Conservation (phyloP, 208 protist genomes). For the Leishmania lainsoni region DNA sequence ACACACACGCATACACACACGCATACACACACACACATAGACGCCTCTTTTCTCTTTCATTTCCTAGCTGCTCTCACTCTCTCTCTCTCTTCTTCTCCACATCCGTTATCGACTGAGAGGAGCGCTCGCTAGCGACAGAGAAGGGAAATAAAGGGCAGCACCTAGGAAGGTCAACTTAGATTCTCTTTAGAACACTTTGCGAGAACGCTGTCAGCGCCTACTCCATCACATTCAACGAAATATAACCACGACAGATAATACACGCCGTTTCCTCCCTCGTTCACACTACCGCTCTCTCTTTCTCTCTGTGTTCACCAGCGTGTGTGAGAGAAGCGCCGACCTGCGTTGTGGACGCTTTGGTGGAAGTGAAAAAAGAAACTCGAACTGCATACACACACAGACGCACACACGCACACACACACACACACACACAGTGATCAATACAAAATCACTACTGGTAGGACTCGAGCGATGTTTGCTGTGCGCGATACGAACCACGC, state of each 20-base stretch:
- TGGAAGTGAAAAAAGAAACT: background rate
- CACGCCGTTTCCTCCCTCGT: background rate
- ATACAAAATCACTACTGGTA: background rate
- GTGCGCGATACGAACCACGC: slow-evolving; percentile 25
- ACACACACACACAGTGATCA: background rate
- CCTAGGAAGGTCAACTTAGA: background rate
- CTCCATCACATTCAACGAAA: background rate
- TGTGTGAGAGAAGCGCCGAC: background rate
- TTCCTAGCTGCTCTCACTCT: background rate
- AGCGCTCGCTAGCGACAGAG: background rate
- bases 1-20: background rate
- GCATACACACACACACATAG: background rate
- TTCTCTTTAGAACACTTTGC: background rate
- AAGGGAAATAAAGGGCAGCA: background rate
- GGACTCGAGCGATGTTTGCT: slow-evolving; percentile 24
- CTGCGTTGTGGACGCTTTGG: background rate
- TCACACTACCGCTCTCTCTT: background rate
- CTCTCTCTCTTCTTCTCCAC: background rate
- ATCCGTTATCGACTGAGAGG: background rate
- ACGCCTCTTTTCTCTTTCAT: background rate
- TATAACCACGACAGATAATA: background rate
- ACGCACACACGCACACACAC: background rate
- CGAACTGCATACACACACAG: background rate
- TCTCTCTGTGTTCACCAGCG: background rate
- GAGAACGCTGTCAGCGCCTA: background rate